Conservation (phyloP, 1,139 yeast genomes). For the Wickerhamomyces sp. region DNA sequence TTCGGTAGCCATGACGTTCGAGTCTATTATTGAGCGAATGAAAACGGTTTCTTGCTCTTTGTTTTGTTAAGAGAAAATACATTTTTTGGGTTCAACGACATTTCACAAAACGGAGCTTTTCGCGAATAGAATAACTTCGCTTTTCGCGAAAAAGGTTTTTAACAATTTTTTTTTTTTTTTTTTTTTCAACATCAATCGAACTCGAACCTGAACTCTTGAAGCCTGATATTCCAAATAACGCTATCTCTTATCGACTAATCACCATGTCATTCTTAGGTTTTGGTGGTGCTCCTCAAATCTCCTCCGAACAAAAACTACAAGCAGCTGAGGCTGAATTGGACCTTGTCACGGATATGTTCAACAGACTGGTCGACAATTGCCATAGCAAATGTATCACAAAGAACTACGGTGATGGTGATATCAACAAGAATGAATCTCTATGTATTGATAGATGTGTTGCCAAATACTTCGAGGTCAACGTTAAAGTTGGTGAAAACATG, state of each 20-base stretch:
- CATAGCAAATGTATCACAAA: slow-evolving; percentile 77
- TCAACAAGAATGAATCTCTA: slow-evolving; percentile 78
- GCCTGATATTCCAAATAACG: no score
- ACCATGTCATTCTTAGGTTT: slow-evolving; percentile 78
- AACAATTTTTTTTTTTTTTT: no score
- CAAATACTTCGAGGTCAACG: slow-evolving; percentile 93
- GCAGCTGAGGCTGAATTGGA: slow-evolving; percentile 92
- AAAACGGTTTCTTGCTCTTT: no score
- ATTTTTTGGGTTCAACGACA: not conserved
- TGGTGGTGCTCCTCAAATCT: slow-evolving; percentile 69
- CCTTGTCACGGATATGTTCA: slow-evolving; percentile 97
- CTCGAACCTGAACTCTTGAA: no score
- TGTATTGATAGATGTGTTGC: slow-evolving; percentile 98
- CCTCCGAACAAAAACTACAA: slow-evolving; percentile 68
- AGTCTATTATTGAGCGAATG: no score
- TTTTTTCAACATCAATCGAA: no score
- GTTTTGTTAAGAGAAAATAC: not conserved
- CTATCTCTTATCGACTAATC: no score
- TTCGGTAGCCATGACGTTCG: slow-evolving; percentile 12
- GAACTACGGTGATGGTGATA: slow-evolving; percentile 67
- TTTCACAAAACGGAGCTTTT: no score
- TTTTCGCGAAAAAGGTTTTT: no score
- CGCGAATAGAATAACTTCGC: no score
- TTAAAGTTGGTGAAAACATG: slow-evolving; percentile 91
- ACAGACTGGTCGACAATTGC: slow-evolving; percentile 77